Evolutionary conservation across 1,139 yeast genomes (phyloP).

Genomic region (Yamadazyma kanchanaburiensis): DNA sequence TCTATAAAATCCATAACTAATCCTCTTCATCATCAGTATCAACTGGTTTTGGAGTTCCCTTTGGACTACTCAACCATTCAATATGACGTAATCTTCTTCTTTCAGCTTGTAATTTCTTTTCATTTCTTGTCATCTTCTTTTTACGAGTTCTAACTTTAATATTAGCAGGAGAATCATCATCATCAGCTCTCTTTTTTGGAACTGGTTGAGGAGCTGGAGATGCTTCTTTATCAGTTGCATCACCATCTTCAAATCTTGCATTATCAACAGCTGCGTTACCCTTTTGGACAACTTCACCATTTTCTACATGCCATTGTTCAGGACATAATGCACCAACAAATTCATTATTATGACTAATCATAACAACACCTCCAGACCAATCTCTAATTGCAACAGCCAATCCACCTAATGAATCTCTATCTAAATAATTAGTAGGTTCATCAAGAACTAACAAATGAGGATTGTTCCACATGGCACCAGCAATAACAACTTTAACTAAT

Average conservation of each 20-base stretch:
- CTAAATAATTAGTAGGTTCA: constrained; percentile 98
- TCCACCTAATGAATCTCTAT: constrained; percentile 96
- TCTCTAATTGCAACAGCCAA: constrained; percentile 95
- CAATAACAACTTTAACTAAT: constrained; percentile 95
- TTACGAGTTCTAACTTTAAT: constrained; percentile 88
- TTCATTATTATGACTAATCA: constrained; percentile 97
- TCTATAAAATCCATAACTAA: too few species aligned
- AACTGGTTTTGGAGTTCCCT: constrained; percentile 93
- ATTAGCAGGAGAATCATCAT: constrained; percentile 92
- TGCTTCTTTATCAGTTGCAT: constrained; percentile 18
- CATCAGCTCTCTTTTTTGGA: constrained; percentile 49
- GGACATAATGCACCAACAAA: constrained; percentile 97
- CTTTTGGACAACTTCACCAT: constrained; percentile 84
- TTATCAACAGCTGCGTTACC: constrained; percentile 74
- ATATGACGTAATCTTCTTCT: constrained; percentile 92
- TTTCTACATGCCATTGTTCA: constrained; percentile 96
- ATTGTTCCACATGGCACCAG: constrained; percentile 99
- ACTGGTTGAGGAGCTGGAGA: constrained; percentile 19
- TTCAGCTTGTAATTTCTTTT: constrained; percentile 85
- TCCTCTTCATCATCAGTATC: constrained; percentile 87
- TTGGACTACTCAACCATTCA: constrained; percentile 93
- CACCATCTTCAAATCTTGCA: constrained; percentile 74
- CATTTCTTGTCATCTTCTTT: constrained; percentile 97
- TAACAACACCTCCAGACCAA: constrained; percentile 97
- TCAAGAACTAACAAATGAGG: constrained; percentile 97